phyloP scores from a whole-genome alignment of 2,329 filamentous ascomycete genomes.

The Scedosporium dehoogii region DNA sequence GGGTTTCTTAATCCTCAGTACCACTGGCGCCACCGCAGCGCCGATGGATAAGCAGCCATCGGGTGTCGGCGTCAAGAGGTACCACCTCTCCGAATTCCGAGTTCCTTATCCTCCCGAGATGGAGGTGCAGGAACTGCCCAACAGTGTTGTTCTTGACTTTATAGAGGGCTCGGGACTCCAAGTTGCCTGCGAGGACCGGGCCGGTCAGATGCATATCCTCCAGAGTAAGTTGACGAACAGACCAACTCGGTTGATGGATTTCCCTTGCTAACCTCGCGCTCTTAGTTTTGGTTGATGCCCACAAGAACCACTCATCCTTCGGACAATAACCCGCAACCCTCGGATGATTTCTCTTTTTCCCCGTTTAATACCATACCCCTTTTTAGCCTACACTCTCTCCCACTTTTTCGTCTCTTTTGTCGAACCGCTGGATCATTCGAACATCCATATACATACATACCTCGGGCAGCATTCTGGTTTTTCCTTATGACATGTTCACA shows the following conservation, averaged over 20 bases:
- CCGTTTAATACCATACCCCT: background rate
- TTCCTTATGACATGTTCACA: slow-evolving; percentile 6
- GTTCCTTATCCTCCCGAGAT: slow-evolving; percentile 75
- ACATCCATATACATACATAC: background rate
- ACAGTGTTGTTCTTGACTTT: slow-evolving; percentile 61
- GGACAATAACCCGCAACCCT: slow-evolving; percentile 3
- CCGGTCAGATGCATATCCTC: slow-evolving; percentile 45
- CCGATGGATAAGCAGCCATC: slow-evolving; percentile 41
- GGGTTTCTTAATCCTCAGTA: slow-evolving; percentile 73
- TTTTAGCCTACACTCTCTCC: background rate
- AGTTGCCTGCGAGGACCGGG: slow-evolving; percentile 53
- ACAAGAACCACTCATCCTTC: slow-evolving; percentile 19
- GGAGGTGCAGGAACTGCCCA: slow-evolving; percentile 84
- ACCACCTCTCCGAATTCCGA: slow-evolving; percentile 77
- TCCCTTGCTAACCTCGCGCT: slow-evolving; percentile 5
- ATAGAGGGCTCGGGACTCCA: slow-evolving; percentile 52
- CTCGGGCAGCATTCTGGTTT: background rate
- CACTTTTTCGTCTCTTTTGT: background rate
- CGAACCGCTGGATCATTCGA: too few relatives aligned
- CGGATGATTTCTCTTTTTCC: slow-evolving; percentile 3
- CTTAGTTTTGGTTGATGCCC: slow-evolving; percentile 25
- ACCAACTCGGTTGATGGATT: background rate
- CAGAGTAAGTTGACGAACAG: slow-evolving; percentile 30
- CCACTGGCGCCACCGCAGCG: slow-evolving; percentile 35
- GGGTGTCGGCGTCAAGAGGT: slow-evolving; percentile 54